phyloP scores from a whole-genome alignment of 2,329 filamentous ascomycete species.

The Fusarium sp. region DNA sequence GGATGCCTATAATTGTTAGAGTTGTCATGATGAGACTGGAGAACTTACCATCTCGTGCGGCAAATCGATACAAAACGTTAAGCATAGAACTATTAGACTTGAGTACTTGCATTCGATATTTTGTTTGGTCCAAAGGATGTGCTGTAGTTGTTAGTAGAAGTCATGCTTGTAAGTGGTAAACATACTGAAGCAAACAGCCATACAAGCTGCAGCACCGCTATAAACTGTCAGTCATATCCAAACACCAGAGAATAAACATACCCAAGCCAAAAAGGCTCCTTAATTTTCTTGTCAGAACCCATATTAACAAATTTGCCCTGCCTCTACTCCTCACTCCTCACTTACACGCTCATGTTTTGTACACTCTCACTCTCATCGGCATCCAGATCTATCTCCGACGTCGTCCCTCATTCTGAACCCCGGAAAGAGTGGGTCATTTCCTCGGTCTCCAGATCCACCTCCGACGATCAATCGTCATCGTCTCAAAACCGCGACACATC shows the following conservation, averaged over 20 bases:
- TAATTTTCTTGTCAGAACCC: conserved; percentile 39
- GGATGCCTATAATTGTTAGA: conserved; percentile 48
- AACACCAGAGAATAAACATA: conserved; percentile 31
- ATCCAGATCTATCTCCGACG: conserved; percentile 26
- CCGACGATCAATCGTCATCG: conserved; percentile 26
- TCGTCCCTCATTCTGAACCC: conserved; percentile 12
- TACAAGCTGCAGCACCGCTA: conserved; percentile 57
- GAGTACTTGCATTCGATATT: conserved; percentile 60
- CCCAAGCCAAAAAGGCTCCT: conserved; percentile 60
- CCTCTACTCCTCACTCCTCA: not conserved
- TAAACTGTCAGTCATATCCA: not conserved
- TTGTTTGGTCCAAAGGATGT: conserved; percentile 59
- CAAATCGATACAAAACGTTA: conserved; percentile 52
- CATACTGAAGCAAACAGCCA: conserved; percentile 60
- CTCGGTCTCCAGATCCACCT: conserved; percentile 39
- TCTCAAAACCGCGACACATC: conserved; percentile 26
- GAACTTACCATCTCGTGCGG: conserved; percentile 52
- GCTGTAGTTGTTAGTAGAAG: conserved; percentile 43
- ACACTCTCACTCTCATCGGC: conserved; percentile 18
- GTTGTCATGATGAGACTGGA: accelerated
- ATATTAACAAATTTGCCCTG: conserved; percentile 10
- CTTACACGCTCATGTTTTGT: conserved; percentile 26
- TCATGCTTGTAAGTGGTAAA: not conserved
- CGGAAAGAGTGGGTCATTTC: conserved; percentile 26
- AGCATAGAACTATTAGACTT: conserved; percentile 56